Evolutionary conservation across 257 asterid species (phyloP).

Genomic region (Penstemon barbatus): DNA sequence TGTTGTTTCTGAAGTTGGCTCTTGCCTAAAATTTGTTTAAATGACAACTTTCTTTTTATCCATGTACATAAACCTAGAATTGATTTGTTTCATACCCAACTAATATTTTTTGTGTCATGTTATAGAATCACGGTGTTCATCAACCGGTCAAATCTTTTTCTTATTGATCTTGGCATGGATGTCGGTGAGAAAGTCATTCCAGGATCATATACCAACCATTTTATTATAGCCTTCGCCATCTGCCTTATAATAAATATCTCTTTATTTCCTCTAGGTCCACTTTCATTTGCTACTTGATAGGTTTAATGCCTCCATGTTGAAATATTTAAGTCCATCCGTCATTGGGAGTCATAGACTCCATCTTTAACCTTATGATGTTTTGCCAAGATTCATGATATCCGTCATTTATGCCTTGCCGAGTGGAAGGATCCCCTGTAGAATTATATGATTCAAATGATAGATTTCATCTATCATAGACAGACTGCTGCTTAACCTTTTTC

Average conservation of each 20-base stretch:
- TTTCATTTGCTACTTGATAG: background rate
- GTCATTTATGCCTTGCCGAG: background rate
- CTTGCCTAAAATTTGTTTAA: too few relatives aligned
- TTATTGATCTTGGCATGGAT: background rate
- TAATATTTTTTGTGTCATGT: too few relatives aligned
- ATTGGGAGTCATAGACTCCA: background rate
- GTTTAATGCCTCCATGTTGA: background rate
- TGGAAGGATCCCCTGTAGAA: background rate
- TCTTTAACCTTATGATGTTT: background rate
- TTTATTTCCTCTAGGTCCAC: background rate
- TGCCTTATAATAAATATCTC: background rate
- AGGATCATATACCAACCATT: background rate
- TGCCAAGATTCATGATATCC: background rate
- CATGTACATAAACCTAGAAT: too few relatives aligned
- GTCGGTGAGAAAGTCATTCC: background rate
- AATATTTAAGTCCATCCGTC: background rate
- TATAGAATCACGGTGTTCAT: too few relatives aligned
- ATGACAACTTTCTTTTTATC: too few relatives aligned
- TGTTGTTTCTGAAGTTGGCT: too few relatives aligned
- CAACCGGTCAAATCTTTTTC: too few relatives aligned
- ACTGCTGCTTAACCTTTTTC: background rate
- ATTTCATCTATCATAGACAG: background rate
- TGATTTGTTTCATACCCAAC: too few relatives aligned
- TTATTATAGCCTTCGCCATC: background rate
- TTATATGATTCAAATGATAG: constrained; percentile 9